Percentiles rank a stretch among this genome's conserved stretches.
Evolutionary conservation across 1,284 basidiomycete species (phyloP).

Genomic region (Ustilago nuda): DNA sequence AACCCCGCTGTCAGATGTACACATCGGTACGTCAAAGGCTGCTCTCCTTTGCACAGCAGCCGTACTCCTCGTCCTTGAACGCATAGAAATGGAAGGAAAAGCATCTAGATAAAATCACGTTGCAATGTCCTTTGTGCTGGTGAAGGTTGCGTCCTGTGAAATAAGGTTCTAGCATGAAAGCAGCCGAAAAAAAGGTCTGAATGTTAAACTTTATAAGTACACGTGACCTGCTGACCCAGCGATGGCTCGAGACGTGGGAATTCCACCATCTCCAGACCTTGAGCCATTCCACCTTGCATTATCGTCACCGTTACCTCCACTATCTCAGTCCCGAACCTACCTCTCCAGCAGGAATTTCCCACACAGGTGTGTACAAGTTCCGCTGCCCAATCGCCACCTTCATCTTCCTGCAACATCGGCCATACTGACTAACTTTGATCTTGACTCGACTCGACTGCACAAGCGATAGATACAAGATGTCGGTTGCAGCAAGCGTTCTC

Average conservation of each 20-base stretch:
- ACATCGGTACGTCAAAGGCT: not conserved
- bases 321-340: not conserved
- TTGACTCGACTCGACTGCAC: not conserved
- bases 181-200: not conserved
- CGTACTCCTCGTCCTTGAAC: too few relatives aligned
- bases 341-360: conserved; percentile 1
- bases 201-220: conserved; percentile 5
- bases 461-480: conserved; percentile 16
- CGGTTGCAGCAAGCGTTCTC: conserved; percentile 60
- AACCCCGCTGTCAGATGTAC: not conserved
- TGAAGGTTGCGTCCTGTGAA: not conserved
- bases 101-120: not conserved
- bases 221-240: conserved; percentile 19
- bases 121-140: not conserved
- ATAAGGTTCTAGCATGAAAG: too few relatives aligned
- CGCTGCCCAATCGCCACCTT: not conserved
- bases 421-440: not conserved
- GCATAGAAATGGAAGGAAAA: not conserved
- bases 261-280: conserved; percentile 29
- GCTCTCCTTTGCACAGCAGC: too few relatives aligned
- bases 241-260: conserved; percentile 11
- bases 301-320: conserved; percentile 11
- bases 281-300: conserved; percentile 8
- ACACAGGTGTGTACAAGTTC: conserved; percentile 15
- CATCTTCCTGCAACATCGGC: not conserved